Evolutionary conservation across 2,329 filamentous ascomycete species (phyloP), one percentile per base, ranked within the genome.

Genomic region (Penicillium sp.): DNA sequence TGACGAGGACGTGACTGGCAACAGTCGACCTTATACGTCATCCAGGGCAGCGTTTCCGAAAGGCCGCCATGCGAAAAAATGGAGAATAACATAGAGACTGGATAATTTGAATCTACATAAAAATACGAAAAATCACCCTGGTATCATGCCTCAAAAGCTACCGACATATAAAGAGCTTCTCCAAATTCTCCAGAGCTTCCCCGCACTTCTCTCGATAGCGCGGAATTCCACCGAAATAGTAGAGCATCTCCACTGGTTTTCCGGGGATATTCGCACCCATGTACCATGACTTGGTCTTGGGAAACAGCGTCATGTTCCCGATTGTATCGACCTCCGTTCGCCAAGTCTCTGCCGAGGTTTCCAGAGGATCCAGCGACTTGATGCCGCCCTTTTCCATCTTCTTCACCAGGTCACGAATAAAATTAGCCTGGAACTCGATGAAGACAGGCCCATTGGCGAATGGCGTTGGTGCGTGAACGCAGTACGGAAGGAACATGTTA

Each of bases 261-360:
- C 76, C 79, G 0, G 81, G 80, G 2, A 83, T 73, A 38, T 75
- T 82, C 0, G 75, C 76, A 1, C 82, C 81, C 75, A 82, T 81
- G 57, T 81, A 84, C 46, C 79, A 83, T 7, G 73, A 79, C n/a
- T 69, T 70, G 0, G 74, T 74, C 0, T 70, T 76, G 0, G 79
- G 77, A 50, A 83, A 73, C 12, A 67, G 48, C 3, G 36, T 83
- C 68, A 12, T 70, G 60, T 54, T 76, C 59, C 63, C 77, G 78
- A 78, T 42, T 6, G 34, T 45, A 12, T 44, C 21, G 3, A 56
- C 38, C 16, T 51, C 34, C 4, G 45, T 45, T n/a, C 42, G 31
- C 56, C 56, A 59, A 10, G 36, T 49, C 16, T 51, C 28, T 2
- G 46, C 51, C 10, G 47, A 47, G 23, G 54, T 13, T 4, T 36